These are phyloP conservation scores for Cryptosporidium meleagridis DNA, from an alignment of 169 alveolate genomes.

Conservation along the genomic window DNA sequence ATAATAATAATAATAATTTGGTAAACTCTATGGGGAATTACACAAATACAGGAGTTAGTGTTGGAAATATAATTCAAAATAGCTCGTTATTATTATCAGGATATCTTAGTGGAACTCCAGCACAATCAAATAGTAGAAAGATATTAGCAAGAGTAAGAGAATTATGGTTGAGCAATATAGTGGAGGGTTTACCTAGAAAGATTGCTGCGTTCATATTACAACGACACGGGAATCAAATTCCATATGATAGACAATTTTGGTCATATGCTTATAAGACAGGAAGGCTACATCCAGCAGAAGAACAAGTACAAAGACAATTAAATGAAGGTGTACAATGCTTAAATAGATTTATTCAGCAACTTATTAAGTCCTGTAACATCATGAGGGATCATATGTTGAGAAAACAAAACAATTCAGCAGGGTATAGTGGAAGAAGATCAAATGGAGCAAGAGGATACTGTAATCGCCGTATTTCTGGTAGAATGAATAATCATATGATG, in stretches of 20 bases:
- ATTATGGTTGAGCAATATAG: slow-evolving; percentile 61
- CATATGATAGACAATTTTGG: slow-evolving; percentile 75
- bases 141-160: slow-evolving; percentile 73
- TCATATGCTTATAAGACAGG: slow-evolving; percentile 74
- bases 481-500: background rate
- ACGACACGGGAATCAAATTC: slow-evolving; percentile 72
- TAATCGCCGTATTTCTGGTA: background rate
- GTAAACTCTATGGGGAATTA: slow-evolving; percentile 18
- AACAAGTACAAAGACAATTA: slow-evolving; percentile 71
- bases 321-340: slow-evolving; percentile 70
- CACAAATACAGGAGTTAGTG: slow-evolving; percentile 25
- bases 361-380: slow-evolving; percentile 54
- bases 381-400: slow-evolving; percentile 68
- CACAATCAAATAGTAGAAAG: slow-evolving; percentile 70
- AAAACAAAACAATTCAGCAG: slow-evolving; percentile 28
- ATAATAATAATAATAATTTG: slow-evolving; percentile 5
- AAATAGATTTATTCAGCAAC: slow-evolving; percentile 67
- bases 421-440: slow-evolving; percentile 20
- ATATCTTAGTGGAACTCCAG: slow-evolving; percentile 64
- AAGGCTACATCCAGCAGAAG: slow-evolving; percentile 74
- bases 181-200: slow-evolving; percentile 67
- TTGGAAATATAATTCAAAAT: slow-evolving; percentile 66
- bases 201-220: slow-evolving; percentile 69
- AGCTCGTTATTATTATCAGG: slow-evolving; percentile 67
- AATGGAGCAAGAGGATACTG: background rate